Base-by-base conservation (phyloP, 2,329 filamentous ascomycete species). In the Cordyceps fumosorosea region DNA sequence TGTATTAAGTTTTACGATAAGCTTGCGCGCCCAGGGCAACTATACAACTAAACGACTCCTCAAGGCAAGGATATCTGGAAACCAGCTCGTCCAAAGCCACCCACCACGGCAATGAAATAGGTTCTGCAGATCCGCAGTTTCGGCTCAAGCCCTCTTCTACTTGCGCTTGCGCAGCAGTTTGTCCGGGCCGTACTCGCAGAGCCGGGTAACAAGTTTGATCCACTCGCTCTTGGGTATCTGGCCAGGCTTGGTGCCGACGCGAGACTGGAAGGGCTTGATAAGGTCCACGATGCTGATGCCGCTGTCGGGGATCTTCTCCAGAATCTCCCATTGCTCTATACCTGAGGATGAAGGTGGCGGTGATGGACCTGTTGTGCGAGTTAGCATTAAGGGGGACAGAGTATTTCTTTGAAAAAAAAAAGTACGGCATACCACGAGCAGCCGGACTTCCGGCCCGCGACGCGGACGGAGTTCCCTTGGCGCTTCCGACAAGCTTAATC, bases 361-460 rank as follows among this genome's bases (percentile, higher is more conserved):
- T 47, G 74, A 71, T 12, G 69, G 68, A 59, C 65, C 73, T 73
- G 42, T 40, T 10, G 26, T 32, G 18, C n/a, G 18, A 11, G 47
- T 55, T 51, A 55, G 51, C 29, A 14, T 40, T 5, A 29, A 24
- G 11, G n/a, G 20, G 42, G 24, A 18, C 24, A 48, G 8, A 20
- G 24, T 16, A 18, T 0, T 0, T 14, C 20, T 12, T 44, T 18
- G 40, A n/a, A 1, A n/a, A 42, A 12, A 10, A 18, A 18, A 29
- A 37, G 20, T 45, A 45, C 53, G 37, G 69, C 74, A 73, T 73
- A 78, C 78, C 72, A 65, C 71, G 65, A 66, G 74, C 69, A 51
- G 74, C 66, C 61, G 83, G 88, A 69, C 87, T 90, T 34, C 81
- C 81, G 57, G 84, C 82, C 64, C 87, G 80, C 10, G 86, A 89